A percentile compares a stretch with the other conserved stretches of the same genome.
These are phyloP conservation scores for Nothomitra cinnamomea DNA, from an alignment of 2,329 filamentous ascomycete genomes.

Conservation along the genomic window DNA sequence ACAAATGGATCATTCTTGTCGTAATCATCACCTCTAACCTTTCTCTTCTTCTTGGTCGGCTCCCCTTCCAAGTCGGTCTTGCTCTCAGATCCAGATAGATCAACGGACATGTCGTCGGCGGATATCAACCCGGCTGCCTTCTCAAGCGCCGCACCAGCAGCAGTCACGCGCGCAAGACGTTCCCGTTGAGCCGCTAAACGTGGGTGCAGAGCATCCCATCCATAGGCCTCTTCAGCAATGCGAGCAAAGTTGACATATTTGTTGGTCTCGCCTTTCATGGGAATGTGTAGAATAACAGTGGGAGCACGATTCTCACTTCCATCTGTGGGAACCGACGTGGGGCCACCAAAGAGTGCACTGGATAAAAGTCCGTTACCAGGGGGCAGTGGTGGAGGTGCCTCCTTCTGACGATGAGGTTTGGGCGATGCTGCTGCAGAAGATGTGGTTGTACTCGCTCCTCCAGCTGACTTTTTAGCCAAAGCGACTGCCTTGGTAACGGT, in stretches of 20 bases:
- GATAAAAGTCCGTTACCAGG: constrained; percentile 47
- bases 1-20: constrained; percentile 52
- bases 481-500: background rate
- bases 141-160: constrained; percentile 72
- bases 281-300: constrained; percentile 71
- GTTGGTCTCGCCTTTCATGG: constrained; percentile 65
- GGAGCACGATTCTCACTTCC: constrained; percentile 30
- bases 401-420: constrained; percentile 38
- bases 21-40: constrained; percentile 55
- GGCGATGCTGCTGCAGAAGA: constrained; percentile 35
- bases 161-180: constrained; percentile 72
- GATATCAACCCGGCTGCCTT: constrained; percentile 45
- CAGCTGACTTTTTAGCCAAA: background rate
- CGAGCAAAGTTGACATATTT: constrained; percentile 92
- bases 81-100: constrained; percentile 53
- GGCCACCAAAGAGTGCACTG: constrained; percentile 37
- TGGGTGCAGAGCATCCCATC: constrained; percentile 85
- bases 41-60: constrained; percentile 58
- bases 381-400: constrained; percentile 38
- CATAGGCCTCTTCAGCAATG: constrained; percentile 83
- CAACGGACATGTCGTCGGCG: constrained; percentile 68
- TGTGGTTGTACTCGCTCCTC: constrained; percentile 22
- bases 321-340: constrained; percentile 6
- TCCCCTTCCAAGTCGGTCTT: constrained; percentile 68
- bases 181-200: constrained; percentile 78